phyloP scores from a whole-genome alignment of 148 eudicot species.

The Persicaria tinctoria region DNA sequence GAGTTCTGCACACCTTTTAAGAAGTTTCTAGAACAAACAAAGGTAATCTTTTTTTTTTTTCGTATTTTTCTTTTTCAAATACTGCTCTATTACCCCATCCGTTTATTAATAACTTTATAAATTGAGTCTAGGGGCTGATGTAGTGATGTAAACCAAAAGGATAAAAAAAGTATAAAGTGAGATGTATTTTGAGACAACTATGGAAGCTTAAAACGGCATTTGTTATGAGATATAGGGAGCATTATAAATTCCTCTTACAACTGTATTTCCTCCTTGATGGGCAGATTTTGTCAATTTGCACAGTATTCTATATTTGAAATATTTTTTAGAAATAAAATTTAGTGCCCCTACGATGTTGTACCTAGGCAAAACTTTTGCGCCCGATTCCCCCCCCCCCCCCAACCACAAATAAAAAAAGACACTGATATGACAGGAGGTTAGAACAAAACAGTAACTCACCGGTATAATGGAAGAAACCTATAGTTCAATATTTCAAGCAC shows the following conservation, averaged over 20 bases:
- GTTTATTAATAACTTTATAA: too few species aligned
- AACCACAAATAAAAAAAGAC: not conserved
- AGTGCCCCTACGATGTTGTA: not conserved
- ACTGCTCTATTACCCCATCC: too few species aligned
- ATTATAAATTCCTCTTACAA: not conserved
- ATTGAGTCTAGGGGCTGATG: too few species aligned
- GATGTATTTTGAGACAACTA: too few species aligned
- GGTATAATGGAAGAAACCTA: conserved; percentile 87
- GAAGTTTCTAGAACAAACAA: too few species aligned
- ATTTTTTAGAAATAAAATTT: not conserved
- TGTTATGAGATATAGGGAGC: too few species aligned
- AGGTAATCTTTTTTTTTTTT: too few species aligned
- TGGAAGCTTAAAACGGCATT: too few species aligned
- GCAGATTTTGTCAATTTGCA: not conserved
- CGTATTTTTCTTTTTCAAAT: too few species aligned
- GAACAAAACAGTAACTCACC: conserved; percentile 38
- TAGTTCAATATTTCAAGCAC: conserved; percentile 94
- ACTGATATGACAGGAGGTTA: not conserved
- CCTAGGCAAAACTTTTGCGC: not conserved
- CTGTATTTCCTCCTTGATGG: not conserved
- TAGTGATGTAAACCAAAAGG: too few species aligned
- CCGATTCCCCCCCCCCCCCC: not conserved
- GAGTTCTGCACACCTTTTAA: too few species aligned
- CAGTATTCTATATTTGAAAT: not conserved
- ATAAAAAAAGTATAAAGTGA: too few species aligned